Percentiles rank a stretch among this genome's conserved stretches.
Conservation (phyloP, 2,329 filamentous ascomycete species). For the Purpureocillium takamizusanense region DNA sequence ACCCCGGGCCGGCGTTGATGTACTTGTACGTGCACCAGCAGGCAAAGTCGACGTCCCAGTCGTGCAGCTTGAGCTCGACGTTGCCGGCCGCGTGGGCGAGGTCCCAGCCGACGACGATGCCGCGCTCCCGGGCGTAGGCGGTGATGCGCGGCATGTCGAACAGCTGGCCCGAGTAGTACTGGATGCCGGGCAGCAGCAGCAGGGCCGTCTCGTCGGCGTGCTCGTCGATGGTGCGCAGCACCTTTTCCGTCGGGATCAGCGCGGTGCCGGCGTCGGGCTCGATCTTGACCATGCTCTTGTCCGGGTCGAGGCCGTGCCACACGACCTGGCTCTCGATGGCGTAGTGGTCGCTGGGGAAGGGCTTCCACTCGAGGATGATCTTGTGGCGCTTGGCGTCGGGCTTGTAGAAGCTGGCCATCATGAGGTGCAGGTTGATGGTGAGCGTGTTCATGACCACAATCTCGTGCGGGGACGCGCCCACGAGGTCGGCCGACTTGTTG, state of each 20-base stretch:
- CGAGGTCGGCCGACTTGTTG: slow-evolving; percentile 58
- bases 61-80: slow-evolving; percentile 68
- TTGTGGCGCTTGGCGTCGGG: slow-evolving; percentile 59
- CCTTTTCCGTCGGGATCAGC: slow-evolving; percentile 61
- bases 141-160: slow-evolving; percentile 80
- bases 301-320: slow-evolving; percentile 58
- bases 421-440: slow-evolving; percentile 70
- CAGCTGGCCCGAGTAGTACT: slow-evolving; percentile 86
- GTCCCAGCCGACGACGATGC: slow-evolving; percentile 76
- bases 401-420: slow-evolving; percentile 77
- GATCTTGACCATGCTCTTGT: slow-evolving; percentile 64
- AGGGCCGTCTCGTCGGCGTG: slow-evolving; percentile 67
- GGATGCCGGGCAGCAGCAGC: slow-evolving; percentile 74
- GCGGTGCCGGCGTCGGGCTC: slow-evolving; percentile 48
- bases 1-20: slow-evolving; percentile 75
- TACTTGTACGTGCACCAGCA: slow-evolving; percentile 96
- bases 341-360: slow-evolving; percentile 84
- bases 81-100: slow-evolving; percentile 82
- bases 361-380: slow-evolving; percentile 82
- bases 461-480: slow-evolving; percentile 65
- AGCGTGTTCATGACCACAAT: slow-evolving; percentile 84
- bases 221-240: slow-evolving; percentile 64
- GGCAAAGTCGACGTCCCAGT: slow-evolving; percentile 88
- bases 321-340: slow-evolving; percentile 73
- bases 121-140: slow-evolving; percentile 59